Conservation (phyloP, 345 rosid species). For the Eucalyptus melliodora region DNA sequence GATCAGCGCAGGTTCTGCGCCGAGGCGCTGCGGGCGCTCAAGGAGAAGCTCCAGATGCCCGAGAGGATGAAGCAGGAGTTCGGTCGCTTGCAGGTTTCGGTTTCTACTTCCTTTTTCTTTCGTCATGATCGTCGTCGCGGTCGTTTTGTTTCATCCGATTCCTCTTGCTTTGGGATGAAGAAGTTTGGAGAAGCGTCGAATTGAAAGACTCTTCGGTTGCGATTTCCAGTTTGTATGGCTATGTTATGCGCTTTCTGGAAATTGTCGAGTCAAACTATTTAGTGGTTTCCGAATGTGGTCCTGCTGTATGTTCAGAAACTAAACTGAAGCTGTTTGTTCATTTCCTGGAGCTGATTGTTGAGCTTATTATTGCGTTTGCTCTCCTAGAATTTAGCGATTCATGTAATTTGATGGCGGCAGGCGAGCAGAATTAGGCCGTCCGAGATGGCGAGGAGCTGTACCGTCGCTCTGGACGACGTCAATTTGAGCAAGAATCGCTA, state of each 20-base stretch:
- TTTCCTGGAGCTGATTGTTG: background rate
- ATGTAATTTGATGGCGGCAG: conserved; percentile 6
- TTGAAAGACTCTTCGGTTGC: background rate
- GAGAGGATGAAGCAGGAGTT: conserved; percentile 44
- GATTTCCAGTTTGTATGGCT: background rate
- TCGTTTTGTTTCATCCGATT: background rate
- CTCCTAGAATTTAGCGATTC: background rate
- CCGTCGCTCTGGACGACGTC: conserved; percentile 36
- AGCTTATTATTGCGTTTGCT: background rate
- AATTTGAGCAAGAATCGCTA: conserved; percentile 73
- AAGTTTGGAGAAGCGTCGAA: background rate
- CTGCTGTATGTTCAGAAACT: background rate
- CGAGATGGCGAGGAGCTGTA: conserved; percentile 34
- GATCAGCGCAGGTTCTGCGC: conserved; percentile 55
- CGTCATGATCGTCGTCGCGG: background rate
- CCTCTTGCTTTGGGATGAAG: background rate
- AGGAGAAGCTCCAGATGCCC: conserved; percentile 23
- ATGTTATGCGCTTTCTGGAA: background rate
- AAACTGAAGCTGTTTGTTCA: background rate
- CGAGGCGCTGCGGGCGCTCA: conserved; percentile 44
- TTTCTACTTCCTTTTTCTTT: background rate
- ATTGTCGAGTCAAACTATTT: background rate
- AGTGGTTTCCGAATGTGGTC: background rate
- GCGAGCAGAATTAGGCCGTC: conserved; percentile 36
- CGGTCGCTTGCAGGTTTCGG: conserved; percentile 44